Base-by-base conservation (phyloP, 2,329 filamentous ascomycete genomes). In the Paracoccidioides lutzii region DNA sequence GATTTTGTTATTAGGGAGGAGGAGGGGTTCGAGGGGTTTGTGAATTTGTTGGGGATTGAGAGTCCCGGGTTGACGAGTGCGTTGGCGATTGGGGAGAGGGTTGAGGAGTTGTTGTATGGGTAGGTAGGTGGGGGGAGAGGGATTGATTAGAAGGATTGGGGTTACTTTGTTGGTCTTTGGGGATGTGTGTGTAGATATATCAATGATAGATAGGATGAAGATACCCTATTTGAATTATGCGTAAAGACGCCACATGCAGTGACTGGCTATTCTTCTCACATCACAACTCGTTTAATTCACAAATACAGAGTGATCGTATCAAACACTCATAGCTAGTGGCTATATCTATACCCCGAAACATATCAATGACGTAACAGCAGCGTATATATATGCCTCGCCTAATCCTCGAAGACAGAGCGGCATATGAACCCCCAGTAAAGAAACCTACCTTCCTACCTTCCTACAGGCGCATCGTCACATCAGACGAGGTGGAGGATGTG, bases 41-140 rank as follows among this genome's bases (percentile, higher is more conserved):
- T 96, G 62, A 66, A 55, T 52, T 42, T 44, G 37, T 53, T 49
- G 52, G 40, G 45, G 57, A 60, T 60, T 62, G 91, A 97, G 75
- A 95, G 88, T 70, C 91, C 91, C 0, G 91, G 91, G 4, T 72
- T 97, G 69, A 97, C 91, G 49, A 93, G 88, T 68, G 42, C 52
- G 41, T 40, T 54, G 52, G 43, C 52, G 9, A 59, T 61, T 58
- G 58, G 43, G 38, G 55, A 61, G 51, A 59, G 54, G 58, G 59
- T 61, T 8, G 53, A 59, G 35, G 53, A 32, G 12, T 54, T 61
- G 48, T 28, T 61, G 41, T 61, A 61, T 52, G 53, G 48, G 52
- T 58, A 52, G 40, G 12, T 82, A 28, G 10, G 30, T 48, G 44
- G 44, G 10, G 28, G 4, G 33, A 48, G 14, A 30, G 28, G 30